Conservation (phyloP, 2,329 filamentous ascomycete genomes). For the Paecilomyces sp. region DNA sequence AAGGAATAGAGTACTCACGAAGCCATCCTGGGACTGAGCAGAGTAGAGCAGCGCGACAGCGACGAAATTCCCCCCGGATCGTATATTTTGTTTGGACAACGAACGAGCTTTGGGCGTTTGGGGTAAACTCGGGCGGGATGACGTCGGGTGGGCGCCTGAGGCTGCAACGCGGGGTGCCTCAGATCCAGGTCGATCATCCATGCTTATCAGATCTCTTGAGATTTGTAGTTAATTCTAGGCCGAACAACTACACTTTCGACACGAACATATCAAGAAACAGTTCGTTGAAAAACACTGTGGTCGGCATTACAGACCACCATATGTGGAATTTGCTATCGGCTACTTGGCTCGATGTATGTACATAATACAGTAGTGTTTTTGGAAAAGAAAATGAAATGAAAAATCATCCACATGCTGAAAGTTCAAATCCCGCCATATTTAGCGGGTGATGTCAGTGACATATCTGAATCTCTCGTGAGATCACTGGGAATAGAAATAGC, state of each 20-base stretch:
- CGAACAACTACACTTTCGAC: no score
- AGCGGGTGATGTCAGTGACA: not conserved
- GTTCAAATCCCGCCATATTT: not conserved
- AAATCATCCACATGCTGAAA: not conserved
- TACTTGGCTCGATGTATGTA: not conserved
- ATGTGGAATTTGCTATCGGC: not conserved
- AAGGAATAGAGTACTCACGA: conserved; percentile 19
- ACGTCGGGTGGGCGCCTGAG: not conserved
- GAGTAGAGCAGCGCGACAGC: not conserved
- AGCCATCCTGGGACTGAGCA: conserved; percentile 18
- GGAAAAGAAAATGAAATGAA: conserved; percentile 1
- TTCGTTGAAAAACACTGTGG: not conserved
- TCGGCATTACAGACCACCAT: not conserved
- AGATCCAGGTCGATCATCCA: not conserved
- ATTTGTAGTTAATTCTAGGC: no score
- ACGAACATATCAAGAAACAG: not conserved
- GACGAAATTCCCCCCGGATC: not conserved
- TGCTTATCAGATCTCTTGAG: no score
- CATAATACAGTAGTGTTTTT: conserved; percentile 3
- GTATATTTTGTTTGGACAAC: conserved; percentile 1
- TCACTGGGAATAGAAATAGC: not conserved
- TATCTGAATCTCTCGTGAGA: not conserved
- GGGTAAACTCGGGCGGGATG: not conserved
- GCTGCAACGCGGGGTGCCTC: not conserved
- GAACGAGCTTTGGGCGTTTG: not conserved